A percentile compares a stretch with the other conserved stretches of the same genome.
Evolutionary conservation across 768 basidiomycete species (phyloP).

Genomic region (Rhodotorula diobovata): DNA sequence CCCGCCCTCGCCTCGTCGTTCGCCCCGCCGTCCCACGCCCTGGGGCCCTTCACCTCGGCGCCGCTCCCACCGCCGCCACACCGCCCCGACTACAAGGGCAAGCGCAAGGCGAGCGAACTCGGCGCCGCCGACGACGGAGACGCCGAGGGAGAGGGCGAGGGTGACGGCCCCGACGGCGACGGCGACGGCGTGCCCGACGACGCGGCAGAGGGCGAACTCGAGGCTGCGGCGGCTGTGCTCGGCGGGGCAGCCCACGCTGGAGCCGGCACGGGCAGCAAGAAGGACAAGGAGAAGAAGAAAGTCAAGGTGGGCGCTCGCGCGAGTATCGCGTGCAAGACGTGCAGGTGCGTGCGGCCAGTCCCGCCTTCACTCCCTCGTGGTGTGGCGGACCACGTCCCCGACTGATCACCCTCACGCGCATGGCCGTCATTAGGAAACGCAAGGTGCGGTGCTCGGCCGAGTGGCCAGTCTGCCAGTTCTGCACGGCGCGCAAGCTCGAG

Average conservation of each 20-base stretch:
- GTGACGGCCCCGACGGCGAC: background rate
- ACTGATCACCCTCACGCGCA: background rate
- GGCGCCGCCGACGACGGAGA: background rate
- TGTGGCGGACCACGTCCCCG: background rate
- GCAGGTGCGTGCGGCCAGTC: constrained; percentile 18
- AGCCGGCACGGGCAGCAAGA: background rate
- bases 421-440: constrained; percentile 21
- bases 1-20: no score
- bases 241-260: background rate
- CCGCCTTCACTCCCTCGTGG: no score
- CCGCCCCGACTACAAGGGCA: constrained; percentile 2
- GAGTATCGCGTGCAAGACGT: constrained; percentile 37
- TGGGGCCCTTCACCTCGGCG: background rate
- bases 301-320: constrained; percentile 35
- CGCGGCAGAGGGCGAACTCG: background rate
- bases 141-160: no score
- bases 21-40: background rate
- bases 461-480: constrained; percentile 36
- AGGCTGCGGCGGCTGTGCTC: background rate
- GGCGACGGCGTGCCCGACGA: background rate
- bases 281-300: constrained; percentile 25
- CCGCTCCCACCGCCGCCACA: background rate
- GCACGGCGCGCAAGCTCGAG: constrained; percentile 1
- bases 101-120: constrained; percentile 6
- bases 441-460: constrained; percentile 37